Evolutionary conservation across 768 basidiomycete genomes (phyloP).

Genomic region (Suillus lakei): DNA sequence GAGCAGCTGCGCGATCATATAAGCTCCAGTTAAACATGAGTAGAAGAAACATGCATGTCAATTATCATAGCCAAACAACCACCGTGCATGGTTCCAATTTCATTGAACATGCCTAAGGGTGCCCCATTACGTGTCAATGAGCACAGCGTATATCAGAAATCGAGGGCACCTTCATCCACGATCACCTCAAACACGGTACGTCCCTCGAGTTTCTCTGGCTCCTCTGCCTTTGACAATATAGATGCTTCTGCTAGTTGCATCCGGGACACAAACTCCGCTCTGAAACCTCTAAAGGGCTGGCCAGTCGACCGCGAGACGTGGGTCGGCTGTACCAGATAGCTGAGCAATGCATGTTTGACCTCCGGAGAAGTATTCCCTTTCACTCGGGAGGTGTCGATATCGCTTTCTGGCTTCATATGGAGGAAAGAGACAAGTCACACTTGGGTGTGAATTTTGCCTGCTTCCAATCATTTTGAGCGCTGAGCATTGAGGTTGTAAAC

Average conservation of each 20-base stretch:
- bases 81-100: conserved; percentile 41
- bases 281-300: conserved; percentile 23
- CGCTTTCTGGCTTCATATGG: not conserved
- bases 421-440: not conserved
- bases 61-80: conserved; percentile 49
- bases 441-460: not conserved
- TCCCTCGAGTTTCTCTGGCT: conserved; percentile 40
- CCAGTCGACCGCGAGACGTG: conserved; percentile 15
- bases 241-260: conserved; percentile 44
- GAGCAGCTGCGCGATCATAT: conserved; percentile 40
- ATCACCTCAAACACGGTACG: conserved; percentile 46
- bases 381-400: conserved; percentile 25
- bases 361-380: conserved; percentile 31
- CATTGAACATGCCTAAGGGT: conserved; percentile 49
- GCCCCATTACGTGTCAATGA: not conserved
- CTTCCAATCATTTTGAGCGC: not conserved
- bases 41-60: conserved; percentile 45
- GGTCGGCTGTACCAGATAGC: conserved; percentile 19
- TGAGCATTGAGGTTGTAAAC: not conserved
- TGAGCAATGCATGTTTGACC: conserved; percentile 33
- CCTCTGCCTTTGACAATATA: conserved; percentile 40
- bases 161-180: conserved; percentile 48
- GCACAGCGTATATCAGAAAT: not conserved
- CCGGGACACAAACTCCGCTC: conserved; percentile 25
- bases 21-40: not conserved